These are phyloP conservation scores for Trichoderma oligosporum DNA, from an alignment of 2,329 filamentous ascomycete species.

Conservation along the genomic window DNA sequence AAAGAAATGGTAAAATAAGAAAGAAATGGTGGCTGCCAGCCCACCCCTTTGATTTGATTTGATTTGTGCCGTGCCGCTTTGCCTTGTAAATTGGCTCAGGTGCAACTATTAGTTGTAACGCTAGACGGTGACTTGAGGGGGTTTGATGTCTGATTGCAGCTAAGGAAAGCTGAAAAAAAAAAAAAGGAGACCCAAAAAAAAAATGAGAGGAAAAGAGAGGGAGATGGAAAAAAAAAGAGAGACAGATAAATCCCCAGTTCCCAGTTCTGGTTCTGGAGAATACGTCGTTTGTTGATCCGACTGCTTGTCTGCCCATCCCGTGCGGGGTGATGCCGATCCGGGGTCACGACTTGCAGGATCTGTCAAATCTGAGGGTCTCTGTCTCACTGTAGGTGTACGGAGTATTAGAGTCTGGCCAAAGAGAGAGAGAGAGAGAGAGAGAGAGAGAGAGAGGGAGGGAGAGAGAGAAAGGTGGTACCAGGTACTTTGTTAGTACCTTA, in stretches of 20 bases:
- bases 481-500: too few relatives aligned
- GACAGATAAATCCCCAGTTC: too few relatives aligned
- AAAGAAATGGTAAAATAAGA: too few relatives aligned
- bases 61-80: not conserved
- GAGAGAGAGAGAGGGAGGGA: not conserved
- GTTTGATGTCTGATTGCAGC: too few relatives aligned
- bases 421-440: too few relatives aligned
- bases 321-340: slow-evolving; percentile 13
- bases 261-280: too few relatives aligned
- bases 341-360: slow-evolving; percentile 4
- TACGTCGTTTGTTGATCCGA: not conserved
- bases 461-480: not conserved
- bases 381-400: not conserved
- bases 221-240: too few relatives aligned
- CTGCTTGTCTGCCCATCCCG: not conserved
- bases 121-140: not conserved
- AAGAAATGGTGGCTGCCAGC: too few relatives aligned
- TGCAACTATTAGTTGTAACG: not conserved
- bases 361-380: not conserved
- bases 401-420: not conserved
- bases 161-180: not conserved
- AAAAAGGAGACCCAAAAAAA: not conserved
- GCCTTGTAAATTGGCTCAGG: too few relatives aligned
- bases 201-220: not conserved
- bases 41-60: too few relatives aligned